Base-by-base conservation (phyloP, 192 early-diverging fungal species). In the Rhizophagus sp. region DNA sequence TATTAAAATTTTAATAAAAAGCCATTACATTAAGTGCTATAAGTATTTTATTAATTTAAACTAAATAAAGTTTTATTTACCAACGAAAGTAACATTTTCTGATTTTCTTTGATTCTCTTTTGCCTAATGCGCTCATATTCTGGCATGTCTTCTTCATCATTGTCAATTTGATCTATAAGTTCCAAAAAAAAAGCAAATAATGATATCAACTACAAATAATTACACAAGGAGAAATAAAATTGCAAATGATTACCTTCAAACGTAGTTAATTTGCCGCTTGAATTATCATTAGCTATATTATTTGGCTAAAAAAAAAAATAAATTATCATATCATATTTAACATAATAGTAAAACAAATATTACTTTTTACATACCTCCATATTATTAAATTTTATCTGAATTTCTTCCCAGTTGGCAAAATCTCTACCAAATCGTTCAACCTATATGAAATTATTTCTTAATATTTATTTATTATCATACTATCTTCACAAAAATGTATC, bases 371-470 rank as follows among this genome's bases (percentile, higher is more conserved):
- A 61, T 47, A 82, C 80, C 47, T 83, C 71, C 17, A 68, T 5
- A 33, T 82, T 49, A 0, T 82, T 82, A 72, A 94, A 89, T 1
- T 81, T 81, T 13, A 95, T 83, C 13, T 86, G 83, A 13, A 94
- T 84, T 70, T 95, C 90, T 80, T 95, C 93, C 95, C 95, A 97
- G 72, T 93, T 92, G 49, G 88, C 83, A 34, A 86, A 88, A 83
- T 97, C 94, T 47, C 85, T 88, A 33, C 96, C 96, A 86, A 97
- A 97, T 17, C 96, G 89, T 82, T 97, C 94, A 2, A 96, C 82
- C 85, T 86, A 76, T 15, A 27, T 15, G 12, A 7, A 24, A 62
- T 13, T 52, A 49, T 27, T 61, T 30, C 30, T 30, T 30, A 30
- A 30, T 30, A 30, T 30, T 30, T 30, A 30, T 30, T 30, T 30